Evolutionary conservation across 306 rosid genomes (phyloP), one percentile per base, ranked within the genome.

Genomic region (Malus asiatica): DNA sequence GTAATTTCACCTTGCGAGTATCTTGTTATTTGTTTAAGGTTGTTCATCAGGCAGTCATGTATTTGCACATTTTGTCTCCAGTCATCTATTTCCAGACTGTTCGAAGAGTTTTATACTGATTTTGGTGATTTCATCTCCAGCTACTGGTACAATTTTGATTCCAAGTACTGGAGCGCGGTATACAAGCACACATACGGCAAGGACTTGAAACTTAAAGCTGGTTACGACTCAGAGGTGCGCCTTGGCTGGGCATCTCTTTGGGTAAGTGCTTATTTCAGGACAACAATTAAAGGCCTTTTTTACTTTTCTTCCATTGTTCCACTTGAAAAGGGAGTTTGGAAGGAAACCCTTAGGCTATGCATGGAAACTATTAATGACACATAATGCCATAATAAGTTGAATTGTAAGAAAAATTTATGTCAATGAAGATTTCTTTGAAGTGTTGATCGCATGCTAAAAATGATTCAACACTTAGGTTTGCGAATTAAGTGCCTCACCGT

Each of bases 211-310:
- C 88, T 95, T 68, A 95, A 95, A 90, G 92, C 96, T 79, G 99
- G 99, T 74, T 95, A 95, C 60, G 99, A 95, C 83, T 86, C 99
- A 13, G 96, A 88, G 84, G 97, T 87, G 76, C 93, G 90, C 82
- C 96, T 95, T 79, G 90, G 97, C 74, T 95, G 99, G 99, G 97
- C 99, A 45, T 95, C 99, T 85, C 93, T 95, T 29, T 95, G 99
- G 99, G 99, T 92, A 92, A 81, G 96, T 84, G 16, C n/a, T 73
- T 67, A 12, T 23, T 44, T 5, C 9, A 68, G 58, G 72, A 68
- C 58, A 44, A 32, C 64, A 33, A 33, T 13, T 13, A 29, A 22
- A 10, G 30, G 58, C 51, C 38, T 25, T 3, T 30, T 13, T 51
- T 52, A 35, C 2, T 35, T 72, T 40, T 72, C 9, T 59, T 25